Base-by-base conservation (phyloP, 306 rosid genomes). In the Albizia julibrissin region DNA sequence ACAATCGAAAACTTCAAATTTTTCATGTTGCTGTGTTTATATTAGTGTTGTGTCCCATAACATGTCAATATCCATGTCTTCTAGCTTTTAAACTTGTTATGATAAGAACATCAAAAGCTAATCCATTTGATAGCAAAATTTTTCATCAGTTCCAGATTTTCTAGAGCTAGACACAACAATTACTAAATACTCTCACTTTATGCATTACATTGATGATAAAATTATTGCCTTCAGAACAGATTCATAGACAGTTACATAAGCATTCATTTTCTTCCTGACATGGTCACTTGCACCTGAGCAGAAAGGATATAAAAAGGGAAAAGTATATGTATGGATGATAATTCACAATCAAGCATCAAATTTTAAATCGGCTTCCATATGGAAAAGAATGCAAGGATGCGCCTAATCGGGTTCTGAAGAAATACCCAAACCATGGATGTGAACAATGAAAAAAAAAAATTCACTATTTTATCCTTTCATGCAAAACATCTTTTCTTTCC, bases 81-180 rank as follows among this genome's bases (percentile, higher is more conserved):
- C 34, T 5, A 62, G 69, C 69, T 27, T 62, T 44, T 26, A 72
- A 44, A 44, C 6, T 5, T n/a, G 34, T 72, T 5, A 13, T 22
- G 21, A 15, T 44, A 44, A 70, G 19, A 39, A n/a, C 27, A 13
- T 44, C 13, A 26, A 46, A 72, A 46, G 13, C 33, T 8, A 26
- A 26, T 67, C 9, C 26, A 54, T 68, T 58, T 54, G 70, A 68
- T 49, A 67, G 43, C 50, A 74, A 84, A 74, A 18, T 39, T 77
- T 2, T 13, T 62, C 27, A 27, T 27, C 69, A 62, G 37, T 62
- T 27, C 69, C 69, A 27, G 3, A 62, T 27, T 62, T 62, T 62
- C 37, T 10, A 27, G 66, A 62, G 37, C 69, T 5, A 13, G 69
- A 26, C 14, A 15, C 33, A 31, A 62, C 19, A 29, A 1, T 29